Conservation (phyloP, 305 asterid genomes). For the Fraxinus angustifolia region DNA sequence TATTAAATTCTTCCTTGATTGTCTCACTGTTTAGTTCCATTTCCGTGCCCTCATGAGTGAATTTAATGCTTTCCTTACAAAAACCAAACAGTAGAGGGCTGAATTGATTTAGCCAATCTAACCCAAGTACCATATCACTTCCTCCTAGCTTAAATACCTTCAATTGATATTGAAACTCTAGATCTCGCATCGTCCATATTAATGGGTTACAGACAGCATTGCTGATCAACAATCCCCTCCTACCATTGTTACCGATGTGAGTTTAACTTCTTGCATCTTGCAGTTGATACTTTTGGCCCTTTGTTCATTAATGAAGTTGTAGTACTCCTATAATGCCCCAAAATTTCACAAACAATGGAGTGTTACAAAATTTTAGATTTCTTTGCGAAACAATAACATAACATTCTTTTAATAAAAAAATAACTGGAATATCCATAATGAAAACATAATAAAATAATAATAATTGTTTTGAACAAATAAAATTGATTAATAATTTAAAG, state of each 20-base stretch:
- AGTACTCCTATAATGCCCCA: background rate
- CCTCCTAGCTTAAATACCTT: background rate
- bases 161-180: background rate
- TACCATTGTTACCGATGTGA: background rate
- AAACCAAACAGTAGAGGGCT: background rate
- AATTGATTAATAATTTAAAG: no score
- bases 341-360: no score
- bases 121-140: background rate
- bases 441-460: no score
- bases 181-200: background rate
- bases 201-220: background rate
- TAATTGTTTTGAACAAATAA: no score
- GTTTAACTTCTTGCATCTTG: background rate
- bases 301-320: background rate
- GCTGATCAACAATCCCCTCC: no score
- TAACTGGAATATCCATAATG: no score
- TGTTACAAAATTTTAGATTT: no score
- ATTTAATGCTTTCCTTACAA: background rate
- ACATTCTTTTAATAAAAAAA: no score
- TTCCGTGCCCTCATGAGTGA: background rate
- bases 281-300: background rate
- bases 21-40: background rate
- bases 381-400: no score
- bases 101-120: background rate
- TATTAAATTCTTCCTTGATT: background rate